A percentile compares a stretch with the other conserved stretches of the same genome.
These are phyloP conservation scores for Pseudomassariella vexata DNA, from an alignment of 2,329 filamentous ascomycete species.

Conservation along the genomic window DNA sequence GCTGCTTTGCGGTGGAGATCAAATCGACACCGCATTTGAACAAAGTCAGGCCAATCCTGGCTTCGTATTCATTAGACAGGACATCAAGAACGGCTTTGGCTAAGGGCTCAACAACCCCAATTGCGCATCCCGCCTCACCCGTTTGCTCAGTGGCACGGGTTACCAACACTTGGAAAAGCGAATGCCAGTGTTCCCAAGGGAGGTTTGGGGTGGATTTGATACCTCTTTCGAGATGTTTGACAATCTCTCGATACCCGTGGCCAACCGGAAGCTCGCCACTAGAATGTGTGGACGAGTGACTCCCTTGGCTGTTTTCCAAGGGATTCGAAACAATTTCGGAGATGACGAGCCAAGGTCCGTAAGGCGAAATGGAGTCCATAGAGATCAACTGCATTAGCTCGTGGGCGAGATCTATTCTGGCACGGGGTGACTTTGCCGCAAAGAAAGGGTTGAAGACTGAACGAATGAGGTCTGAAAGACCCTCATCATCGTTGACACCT, in stretches of 20 bases:
- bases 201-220: constrained; percentile 43
- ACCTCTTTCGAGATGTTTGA: constrained; percentile 62
- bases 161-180: constrained; percentile 52
- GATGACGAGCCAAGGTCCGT: constrained; percentile 45
- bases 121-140: constrained; percentile 61
- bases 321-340: constrained; percentile 38
- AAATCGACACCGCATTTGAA: constrained; percentile 35
- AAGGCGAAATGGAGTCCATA: constrained; percentile 36
- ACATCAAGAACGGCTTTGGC: constrained; percentile 47
- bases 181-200: constrained; percentile 40
- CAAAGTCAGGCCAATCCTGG: constrained; percentile 17
- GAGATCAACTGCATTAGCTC: constrained; percentile 47
- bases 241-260: constrained; percentile 64
- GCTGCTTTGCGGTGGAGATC: constrained; percentile 43
- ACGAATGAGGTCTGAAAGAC: constrained; percentile 39
- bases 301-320: constrained; percentile 34
- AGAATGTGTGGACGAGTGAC: constrained; percentile 31
- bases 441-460: constrained; percentile 55
- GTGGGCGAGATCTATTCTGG: constrained; percentile 38
- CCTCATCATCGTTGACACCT: constrained; percentile 40
- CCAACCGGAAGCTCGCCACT: constrained; percentile 44
- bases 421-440: constrained; percentile 36
- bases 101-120: constrained; percentile 66
- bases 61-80: constrained; percentile 14
- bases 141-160: constrained; percentile 54